A percentile compares a stretch with the other conserved stretches of the same genome.
These are phyloP conservation scores for Elaeis guineensis DNA, from an alignment of 176 grass and related monocot species.

Conservation along the genomic window DNA sequence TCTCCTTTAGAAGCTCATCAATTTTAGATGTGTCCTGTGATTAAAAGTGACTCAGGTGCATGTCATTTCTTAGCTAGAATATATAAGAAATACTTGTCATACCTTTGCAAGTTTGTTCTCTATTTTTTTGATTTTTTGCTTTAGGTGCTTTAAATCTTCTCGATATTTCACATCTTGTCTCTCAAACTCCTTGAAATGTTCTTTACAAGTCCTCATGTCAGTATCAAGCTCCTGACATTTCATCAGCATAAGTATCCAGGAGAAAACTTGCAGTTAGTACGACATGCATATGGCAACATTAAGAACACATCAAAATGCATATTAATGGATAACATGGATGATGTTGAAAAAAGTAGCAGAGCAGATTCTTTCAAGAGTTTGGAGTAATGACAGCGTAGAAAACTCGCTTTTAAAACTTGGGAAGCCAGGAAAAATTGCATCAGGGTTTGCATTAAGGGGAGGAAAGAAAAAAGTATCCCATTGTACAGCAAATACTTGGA, in stretches of 20 bases:
- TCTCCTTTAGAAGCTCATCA: conserved; percentile 50
- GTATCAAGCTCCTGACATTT: conserved; percentile 62
- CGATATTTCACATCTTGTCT: conserved; percentile 70
- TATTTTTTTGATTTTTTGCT: conserved; percentile 82
- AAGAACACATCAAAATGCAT: no score
- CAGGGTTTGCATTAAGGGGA: background rate
- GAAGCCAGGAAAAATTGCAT: no score
- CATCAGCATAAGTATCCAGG: no score
- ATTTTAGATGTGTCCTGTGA: conserved; percentile 61
- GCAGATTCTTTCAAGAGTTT: no score
- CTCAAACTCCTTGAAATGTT: conserved; percentile 91
- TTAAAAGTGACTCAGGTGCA: conserved; percentile 2
- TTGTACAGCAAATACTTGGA: background rate
- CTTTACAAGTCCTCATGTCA: conserved; percentile 78
- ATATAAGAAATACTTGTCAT: background rate
- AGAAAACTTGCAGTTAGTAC: no score
- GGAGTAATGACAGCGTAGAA: no score
- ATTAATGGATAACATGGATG: background rate
- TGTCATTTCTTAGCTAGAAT: background rate
- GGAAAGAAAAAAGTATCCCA: background rate
- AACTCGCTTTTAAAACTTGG: no score
- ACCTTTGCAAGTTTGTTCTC: conserved; percentile 87
- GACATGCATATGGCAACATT: no score
- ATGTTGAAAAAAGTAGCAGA: no score
- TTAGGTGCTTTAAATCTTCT: conserved; percentile 86